Conservation (phyloP, 2,329 filamentous ascomycete species). For the Fonsecaea nubica region DNA sequence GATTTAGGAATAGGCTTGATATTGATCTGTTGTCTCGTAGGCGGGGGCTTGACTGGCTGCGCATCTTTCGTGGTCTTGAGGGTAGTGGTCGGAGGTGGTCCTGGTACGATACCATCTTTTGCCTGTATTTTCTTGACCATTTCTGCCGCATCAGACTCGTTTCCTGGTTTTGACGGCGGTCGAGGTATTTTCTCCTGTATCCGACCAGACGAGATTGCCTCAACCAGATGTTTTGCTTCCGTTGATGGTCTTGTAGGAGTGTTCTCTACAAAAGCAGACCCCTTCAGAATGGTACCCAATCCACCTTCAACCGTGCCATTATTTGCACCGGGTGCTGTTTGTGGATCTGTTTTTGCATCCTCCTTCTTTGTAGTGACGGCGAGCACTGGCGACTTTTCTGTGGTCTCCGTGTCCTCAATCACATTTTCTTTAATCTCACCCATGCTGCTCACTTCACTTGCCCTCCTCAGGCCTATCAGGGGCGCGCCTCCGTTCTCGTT, state of each 20-base stretch:
- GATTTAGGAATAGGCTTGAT: conserved; percentile 30
- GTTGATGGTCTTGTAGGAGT: conserved; percentile 24
- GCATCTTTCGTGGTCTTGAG: conserved; percentile 33
- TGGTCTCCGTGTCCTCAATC: conserved; percentile 15
- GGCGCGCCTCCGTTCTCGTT: conserved; percentile 49
- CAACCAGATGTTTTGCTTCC: conserved; percentile 21
- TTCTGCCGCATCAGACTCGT: conserved; percentile 26
- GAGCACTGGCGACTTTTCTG: conserved; percentile 39
- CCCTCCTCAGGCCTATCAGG: conserved; percentile 51
- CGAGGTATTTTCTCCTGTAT: conserved; percentile 22
- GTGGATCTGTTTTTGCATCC: neutral
- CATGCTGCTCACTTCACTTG: conserved; percentile 44
- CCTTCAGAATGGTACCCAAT: conserved; percentile 43
- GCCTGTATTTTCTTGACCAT: conserved; percentile 31
- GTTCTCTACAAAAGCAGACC: conserved; percentile 42
- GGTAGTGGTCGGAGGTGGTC: conserved; percentile 27
- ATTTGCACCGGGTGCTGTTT: conserved; percentile 1
- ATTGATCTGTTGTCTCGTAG: conserved; percentile 29
- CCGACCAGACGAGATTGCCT: conserved; percentile 26
- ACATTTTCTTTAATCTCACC: conserved; percentile 39
- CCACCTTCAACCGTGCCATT: conserved; percentile 25
- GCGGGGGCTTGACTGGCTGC: conserved; percentile 31
- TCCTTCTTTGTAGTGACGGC: conserved; percentile 43
- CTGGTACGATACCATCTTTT: conserved; percentile 20
- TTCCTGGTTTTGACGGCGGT: conserved; percentile 29